These are phyloP conservation scores for Voacanga thouarsii DNA, from an alignment of 257 asterid genomes.

Conservation along the genomic window DNA sequence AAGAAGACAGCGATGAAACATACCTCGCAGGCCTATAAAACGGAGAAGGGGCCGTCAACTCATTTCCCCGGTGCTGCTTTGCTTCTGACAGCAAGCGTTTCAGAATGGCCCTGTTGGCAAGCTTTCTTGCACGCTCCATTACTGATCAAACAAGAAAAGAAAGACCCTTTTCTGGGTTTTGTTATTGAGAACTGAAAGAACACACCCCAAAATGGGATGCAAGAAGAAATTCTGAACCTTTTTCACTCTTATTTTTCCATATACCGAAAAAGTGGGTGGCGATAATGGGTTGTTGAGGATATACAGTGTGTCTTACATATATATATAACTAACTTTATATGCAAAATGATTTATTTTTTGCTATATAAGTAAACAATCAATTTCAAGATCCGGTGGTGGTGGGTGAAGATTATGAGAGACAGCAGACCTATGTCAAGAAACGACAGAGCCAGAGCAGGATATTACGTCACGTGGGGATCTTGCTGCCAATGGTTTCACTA, in stretches of 20 bases:
- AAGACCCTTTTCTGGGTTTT: constrained; percentile 1
- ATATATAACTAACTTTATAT: neutral
- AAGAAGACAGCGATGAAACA: constrained; percentile 63
- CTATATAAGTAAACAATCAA: neutral
- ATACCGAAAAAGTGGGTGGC: constrained; percentile 38
- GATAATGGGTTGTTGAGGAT: constrained; percentile 45
- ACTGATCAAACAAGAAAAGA: neutral
- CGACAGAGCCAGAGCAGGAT: constrained; percentile 17
- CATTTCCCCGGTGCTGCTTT: constrained; percentile 32
- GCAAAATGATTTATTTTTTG: neutral
- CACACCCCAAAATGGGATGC: constrained; percentile 24
- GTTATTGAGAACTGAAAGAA: neutral
- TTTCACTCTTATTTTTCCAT: constrained; percentile 19
- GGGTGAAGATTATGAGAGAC: constrained; percentile 24
- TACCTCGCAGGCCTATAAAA: constrained; percentile 55
- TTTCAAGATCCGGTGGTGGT: constrained; percentile 57
- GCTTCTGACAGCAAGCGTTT: constrained; percentile 59
- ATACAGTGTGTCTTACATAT: constrained; percentile 10
- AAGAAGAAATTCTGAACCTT: constrained; percentile 18
- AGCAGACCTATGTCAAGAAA: constrained; percentile 34
- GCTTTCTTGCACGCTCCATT: constrained; percentile 82
- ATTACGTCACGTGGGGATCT: constrained; percentile 28
- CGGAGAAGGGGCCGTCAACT: constrained; percentile 23
- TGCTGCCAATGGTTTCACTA: constrained; percentile 24
- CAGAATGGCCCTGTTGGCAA: constrained; percentile 63